Base-by-base conservation (phyloP, 345 rosid genomes). In the Eucalyptus caleyi region DNA sequence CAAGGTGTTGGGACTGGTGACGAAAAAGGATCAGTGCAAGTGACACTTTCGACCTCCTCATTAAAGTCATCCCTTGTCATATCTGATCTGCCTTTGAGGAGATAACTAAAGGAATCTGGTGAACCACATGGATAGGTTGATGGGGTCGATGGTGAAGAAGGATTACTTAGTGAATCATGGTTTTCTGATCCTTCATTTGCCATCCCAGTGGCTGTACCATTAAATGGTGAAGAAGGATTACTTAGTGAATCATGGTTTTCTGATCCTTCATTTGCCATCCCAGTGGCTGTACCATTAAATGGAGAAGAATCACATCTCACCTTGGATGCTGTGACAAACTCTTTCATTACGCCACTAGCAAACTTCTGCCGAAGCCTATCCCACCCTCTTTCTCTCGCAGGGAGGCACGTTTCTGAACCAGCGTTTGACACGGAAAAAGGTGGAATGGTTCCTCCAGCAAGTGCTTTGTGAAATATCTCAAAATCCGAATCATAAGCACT, bases 371-470 rank as follows among this genome's bases (percentile, higher is more conserved):
- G 92, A 54, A 96, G 93, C 90, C 92, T 93, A 72, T 94, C 92
- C 97, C 97, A 96, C 34, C 95, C 96, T 69, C 89, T 92, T 90
- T 96, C 95, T 89, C 96, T 92, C 6, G 96, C 93, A 26, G 96
- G 96, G 34, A 95, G 95, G 92, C 96, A 90, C 30, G 96, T 96
- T 92, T 95, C 97, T 18, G 93, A 91, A 88, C 88, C 94, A 26
- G 92, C 40, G 81, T 87, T 91, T 21, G 95, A 93, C 45, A 92
- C 91, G 3, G 95, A 92, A 90, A 92, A 93, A 40, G 95, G 94
- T 8, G 96, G 96, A 92, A 96, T 96, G 47, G 95, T 94, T 56
- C 97, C 97, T 82, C 96, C 96, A 88, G 93, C 91, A 59, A 95
- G 93, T 56, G 97, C 97, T 92, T 95, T 94, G 15, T 91, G 92